Evolutionary conservation across 2,329 filamentous ascomycete genomes (phyloP).

Genomic region (Cytospora piceicola): DNA sequence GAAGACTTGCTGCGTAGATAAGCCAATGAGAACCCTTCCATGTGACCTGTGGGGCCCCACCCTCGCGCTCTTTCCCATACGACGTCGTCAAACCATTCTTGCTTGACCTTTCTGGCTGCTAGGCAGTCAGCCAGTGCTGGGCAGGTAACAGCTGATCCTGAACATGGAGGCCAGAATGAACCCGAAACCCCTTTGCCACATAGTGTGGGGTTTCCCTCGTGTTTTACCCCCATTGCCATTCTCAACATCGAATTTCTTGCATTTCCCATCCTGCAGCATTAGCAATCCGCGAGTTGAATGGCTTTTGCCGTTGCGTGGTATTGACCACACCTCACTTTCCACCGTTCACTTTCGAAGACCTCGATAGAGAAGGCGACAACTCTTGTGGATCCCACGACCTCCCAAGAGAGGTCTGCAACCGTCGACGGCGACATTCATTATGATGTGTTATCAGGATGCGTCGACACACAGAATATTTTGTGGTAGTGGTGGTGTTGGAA

Average conservation of each 20-base stretch:
- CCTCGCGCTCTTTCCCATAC: constrained; percentile 9
- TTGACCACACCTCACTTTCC: background rate
- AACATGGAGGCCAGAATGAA: constrained; percentile 13
- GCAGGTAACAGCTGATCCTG: background rate
- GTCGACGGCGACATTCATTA: background rate
- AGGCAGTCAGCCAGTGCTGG: background rate
- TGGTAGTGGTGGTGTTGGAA: too few relatives aligned
- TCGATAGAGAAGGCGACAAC: background rate
- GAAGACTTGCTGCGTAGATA: constrained; percentile 22
- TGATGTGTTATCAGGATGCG: background rate
- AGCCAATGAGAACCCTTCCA: constrained; percentile 22
- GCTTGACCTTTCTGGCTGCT: background rate
- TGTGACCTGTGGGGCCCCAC: constrained; percentile 16
- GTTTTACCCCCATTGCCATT: constrained; percentile 2
- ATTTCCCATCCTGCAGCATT: constrained; percentile 10
- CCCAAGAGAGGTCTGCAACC: background rate
- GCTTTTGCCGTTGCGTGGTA: background rate
- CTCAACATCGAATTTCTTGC: constrained; percentile 19
- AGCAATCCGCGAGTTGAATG: background rate
- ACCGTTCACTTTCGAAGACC: background rate
- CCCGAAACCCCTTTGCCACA: background rate
- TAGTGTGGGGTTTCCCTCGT: background rate
- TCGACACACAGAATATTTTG: too few relatives aligned
- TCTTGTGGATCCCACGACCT: background rate
- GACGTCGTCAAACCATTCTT: background rate